phyloP scores from a whole-genome alignment of 352 stramenopile species.

The Pythium pectinolyticum region DNA sequence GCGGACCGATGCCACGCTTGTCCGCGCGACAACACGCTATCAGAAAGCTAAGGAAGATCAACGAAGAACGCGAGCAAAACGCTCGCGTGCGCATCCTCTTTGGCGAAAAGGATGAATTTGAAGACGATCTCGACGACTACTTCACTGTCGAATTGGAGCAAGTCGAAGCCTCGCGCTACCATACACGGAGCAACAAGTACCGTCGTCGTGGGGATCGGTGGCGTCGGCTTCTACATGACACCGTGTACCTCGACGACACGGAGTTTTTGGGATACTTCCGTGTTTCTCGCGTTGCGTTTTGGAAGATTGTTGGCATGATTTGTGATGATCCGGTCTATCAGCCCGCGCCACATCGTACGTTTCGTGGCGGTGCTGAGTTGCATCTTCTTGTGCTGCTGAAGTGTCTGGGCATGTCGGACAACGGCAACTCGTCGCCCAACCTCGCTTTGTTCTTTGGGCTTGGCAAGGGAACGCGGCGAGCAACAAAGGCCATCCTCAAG shows the following conservation, averaged over 20 bases:
- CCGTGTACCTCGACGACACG: constrained; percentile 1
- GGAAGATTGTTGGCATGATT: constrained; percentile 6
- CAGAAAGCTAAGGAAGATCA: background rate
- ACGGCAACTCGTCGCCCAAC: constrained; percentile 24
- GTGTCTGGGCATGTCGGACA: constrained; percentile 28
- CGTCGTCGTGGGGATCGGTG: background rate
- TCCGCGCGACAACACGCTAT: background rate
- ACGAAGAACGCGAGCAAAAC: too few relatives aligned
- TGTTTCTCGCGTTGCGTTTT: constrained; percentile 8
- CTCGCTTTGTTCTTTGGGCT: constrained; percentile 31
- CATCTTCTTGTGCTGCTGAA: constrained; percentile 31
- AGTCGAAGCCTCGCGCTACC: background rate
- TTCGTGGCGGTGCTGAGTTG: constrained; percentile 25
- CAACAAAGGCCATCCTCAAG: background rate
- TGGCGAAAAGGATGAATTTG: background rate
- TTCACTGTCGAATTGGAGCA: constrained; percentile 3
- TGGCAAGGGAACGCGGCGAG: constrained; percentile 15
- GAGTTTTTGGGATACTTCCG: constrained; percentile 21
- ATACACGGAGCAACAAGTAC: background rate
- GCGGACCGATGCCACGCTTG: background rate
- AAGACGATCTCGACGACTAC: constrained; percentile 15
- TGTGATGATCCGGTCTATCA: constrained; percentile 16
- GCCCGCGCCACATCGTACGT: constrained; percentile 7
- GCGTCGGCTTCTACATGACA: constrained; percentile 6
- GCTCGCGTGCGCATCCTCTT: background rate